Evolutionary conservation across 345 rosid genomes (phyloP).

Genomic region (Citrus sinensis): DVS_A1.0 CM039163.1:7260501-7261000

Average conservation of each 20-base stretch:
- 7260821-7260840: no score
- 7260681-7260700: neutral
- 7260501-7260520: conserved; percentile 43
- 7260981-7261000: no score
- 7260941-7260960: no score
- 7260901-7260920: no score
- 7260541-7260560: conserved; percentile 19
- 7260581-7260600: neutral
- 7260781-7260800: neutral
- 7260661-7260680: conserved; percentile 10
- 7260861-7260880: no score
- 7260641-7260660: neutral
- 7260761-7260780: neutral
- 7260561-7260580: neutral
- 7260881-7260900: no score
- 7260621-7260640: neutral
- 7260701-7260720: neutral
- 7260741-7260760: neutral
- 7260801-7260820: neutral
- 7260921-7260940: no score
- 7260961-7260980: no score
- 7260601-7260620: neutral
- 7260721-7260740: neutral
- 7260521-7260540: conserved; percentile 42
- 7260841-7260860: no score